Percentiles rank a stretch among this genome's conserved stretches.
These are phyloP conservation scores for Globisporangium apiculatum DNA, from an alignment of 352 stramenopile species.

Conservation along the genomic window DNA sequence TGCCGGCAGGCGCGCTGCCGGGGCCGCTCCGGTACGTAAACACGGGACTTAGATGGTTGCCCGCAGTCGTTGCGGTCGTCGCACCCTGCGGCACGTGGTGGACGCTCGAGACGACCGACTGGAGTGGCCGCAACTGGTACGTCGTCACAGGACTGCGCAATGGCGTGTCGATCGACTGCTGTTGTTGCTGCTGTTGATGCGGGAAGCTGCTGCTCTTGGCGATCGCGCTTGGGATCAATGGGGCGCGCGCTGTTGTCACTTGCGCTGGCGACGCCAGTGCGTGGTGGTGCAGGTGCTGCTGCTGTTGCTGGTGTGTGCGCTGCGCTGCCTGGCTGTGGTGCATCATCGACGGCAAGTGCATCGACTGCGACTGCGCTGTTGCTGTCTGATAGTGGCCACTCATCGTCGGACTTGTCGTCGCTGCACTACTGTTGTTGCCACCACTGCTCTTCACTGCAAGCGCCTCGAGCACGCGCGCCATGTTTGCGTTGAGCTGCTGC, in stretches of 20 bases:
- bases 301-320: too few relatives aligned
- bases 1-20: constrained; percentile 10
- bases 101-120: constrained; percentile 20
- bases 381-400: not conserved
- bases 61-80: constrained; percentile 6
- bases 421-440: not conserved
- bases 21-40: constrained; percentile 14
- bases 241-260: not conserved
- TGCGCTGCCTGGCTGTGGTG: not conserved
- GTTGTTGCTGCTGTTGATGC: not conserved
- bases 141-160: constrained; percentile 16
- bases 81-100: constrained; percentile 7
- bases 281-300: constrained; percentile 7
- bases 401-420: not conserved
- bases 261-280: constrained; percentile 6
- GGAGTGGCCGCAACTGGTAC: constrained; percentile 42
- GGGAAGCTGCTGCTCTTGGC: not conserved
- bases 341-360: constrained; percentile 9
- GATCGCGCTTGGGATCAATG: constrained; percentile 6
- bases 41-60: constrained; percentile 11
- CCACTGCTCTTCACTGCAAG: constrained; percentile 20
- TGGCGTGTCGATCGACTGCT: not conserved
- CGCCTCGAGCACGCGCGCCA: constrained; percentile 48
- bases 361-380: constrained; percentile 1
- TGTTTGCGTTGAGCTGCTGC: constrained; percentile 62